A percentile compares a stretch with the other conserved stretches of the same genome.
Conservation (phyloP, 1,139 yeast species). For the Saccharomyces uvarum region DNA sequence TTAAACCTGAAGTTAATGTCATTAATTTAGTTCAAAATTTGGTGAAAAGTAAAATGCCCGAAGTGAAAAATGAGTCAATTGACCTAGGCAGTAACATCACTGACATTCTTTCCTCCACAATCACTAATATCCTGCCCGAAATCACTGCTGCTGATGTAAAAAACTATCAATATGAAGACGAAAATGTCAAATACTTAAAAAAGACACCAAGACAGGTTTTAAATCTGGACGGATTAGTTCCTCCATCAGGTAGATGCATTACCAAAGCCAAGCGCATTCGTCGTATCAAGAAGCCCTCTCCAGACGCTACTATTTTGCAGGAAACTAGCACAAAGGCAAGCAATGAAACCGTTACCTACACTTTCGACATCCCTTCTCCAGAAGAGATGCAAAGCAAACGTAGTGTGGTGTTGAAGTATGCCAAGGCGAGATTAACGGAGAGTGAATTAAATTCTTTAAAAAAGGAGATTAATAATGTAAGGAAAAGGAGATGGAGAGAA, state of each 20-base stretch:
- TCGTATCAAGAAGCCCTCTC: neutral
- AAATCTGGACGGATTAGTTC: slow-evolving; percentile 13
- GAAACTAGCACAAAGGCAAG: neutral
- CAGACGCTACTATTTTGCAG: neutral
- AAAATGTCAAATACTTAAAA: neutral
- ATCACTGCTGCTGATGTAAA: neutral
- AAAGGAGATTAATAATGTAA: slow-evolving; percentile 51
- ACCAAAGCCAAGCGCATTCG: neutral
- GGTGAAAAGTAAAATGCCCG: slow-evolving; percentile 1
- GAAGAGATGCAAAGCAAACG: slow-evolving; percentile 32
- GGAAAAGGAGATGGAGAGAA: slow-evolving; percentile 89
- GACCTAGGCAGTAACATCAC: neutral
- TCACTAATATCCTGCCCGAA: slow-evolving; percentile 3
- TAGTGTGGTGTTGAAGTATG: slow-evolving; percentile 20
- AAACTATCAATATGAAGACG: slow-evolving; percentile 1
- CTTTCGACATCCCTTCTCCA: neutral
- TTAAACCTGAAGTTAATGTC: neutral
- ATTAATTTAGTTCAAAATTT: neutral
- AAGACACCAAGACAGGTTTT: slow-evolving; percentile 9
- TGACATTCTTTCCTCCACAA: slow-evolving; percentile 5
- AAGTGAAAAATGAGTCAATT: neutral
- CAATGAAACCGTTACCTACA: neutral
- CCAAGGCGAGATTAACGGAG: slow-evolving; percentile 25
- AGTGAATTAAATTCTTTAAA: slow-evolving; percentile 59
- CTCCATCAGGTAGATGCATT: slow-evolving; percentile 6